Base-by-base conservation (phyloP, 176 grass and related monocot genomes). In the Otatea glauca region DNA sequence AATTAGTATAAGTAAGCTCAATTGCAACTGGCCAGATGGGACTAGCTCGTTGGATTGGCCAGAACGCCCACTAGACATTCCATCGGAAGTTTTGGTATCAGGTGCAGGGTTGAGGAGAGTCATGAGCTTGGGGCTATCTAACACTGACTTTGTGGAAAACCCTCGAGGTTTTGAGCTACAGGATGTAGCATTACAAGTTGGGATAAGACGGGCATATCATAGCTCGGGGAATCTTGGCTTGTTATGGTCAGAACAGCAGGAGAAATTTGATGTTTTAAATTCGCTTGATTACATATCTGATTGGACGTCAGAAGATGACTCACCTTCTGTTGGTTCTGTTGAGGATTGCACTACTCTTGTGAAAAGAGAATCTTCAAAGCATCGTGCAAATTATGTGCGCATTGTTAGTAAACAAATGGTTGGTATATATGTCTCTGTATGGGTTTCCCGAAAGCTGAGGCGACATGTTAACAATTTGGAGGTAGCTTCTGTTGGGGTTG, bases 391-490 rank as follows among this genome's bases (percentile, higher is more conserved):
- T 66, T 94, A 85, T 58, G 62, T 86, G 17, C 86, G 85, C 37
- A 83, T 92, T 76, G 85, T 88, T 71, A 83, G 87, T 70, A 94
- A 94, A 62, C 88, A 92, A 66, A 94, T 94, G 93, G 93, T 94
- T 23, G 93, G 93, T 29, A 70, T 94, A 70, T 86, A 92, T 77
- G 82, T 94, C 29, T 94, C 90, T 1, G 64, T 94, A 64, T 94
- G 93, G 93, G 82, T 88, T 48, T 90, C 78, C 77, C 66, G 42
- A 68, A 89, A 76, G 83, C 62, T 94, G 59, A 70, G 85, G 34
- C 49, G 66, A 45, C 90, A 88, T 56, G 45, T 48, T 48, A 48
- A 90, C 54, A 90, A 92, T 68, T 65, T 94, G 78, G 87, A 94
- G 81, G 90, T 94, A 15, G 72, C 88, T 67, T 74, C 90, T 21